Evolutionary conservation across 2,329 filamentous ascomycete species (phyloP).

Genomic region (Fusarium sp.): DNA sequence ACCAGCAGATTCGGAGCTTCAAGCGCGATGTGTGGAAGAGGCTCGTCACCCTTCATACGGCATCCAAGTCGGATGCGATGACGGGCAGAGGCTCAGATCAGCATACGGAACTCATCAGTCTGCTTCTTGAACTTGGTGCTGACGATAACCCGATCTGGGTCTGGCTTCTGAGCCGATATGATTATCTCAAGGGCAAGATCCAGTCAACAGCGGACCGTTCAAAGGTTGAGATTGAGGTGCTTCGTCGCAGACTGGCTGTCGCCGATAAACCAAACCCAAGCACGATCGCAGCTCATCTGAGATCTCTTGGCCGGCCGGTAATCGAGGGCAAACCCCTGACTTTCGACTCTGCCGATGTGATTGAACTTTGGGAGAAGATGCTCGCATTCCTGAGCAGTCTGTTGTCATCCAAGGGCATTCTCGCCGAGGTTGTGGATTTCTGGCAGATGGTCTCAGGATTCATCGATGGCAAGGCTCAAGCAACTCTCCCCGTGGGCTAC

Average conservation of each 20-base stretch:
- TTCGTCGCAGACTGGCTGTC: conserved; percentile 82
- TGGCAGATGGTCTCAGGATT: conserved; percentile 95
- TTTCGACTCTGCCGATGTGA: conserved; percentile 82
- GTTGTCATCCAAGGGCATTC: conserved; percentile 81
- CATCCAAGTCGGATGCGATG: conserved; percentile 60
- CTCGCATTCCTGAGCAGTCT: conserved; percentile 78
- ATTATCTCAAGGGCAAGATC: conserved; percentile 89
- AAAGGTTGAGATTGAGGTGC: conserved; percentile 90
- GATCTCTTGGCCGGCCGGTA: conserved; percentile 76
- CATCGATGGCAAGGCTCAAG: conserved; percentile 86
- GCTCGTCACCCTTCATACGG: conserved; percentile 75
- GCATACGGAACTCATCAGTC: conserved; percentile 89
- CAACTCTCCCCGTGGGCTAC: conserved; percentile 80
- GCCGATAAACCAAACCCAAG: conserved; percentile 77
- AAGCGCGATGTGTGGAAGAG: conserved; percentile 91
- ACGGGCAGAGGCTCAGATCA: conserved; percentile 76
- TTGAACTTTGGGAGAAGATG: conserved; percentile 95
- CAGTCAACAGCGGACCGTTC: conserved; percentile 83
- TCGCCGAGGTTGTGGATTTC: conserved; percentile 92
- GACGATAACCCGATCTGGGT: conserved; percentile 97
- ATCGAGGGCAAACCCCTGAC: conserved; percentile 70
- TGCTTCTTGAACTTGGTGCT: conserved; percentile 92
- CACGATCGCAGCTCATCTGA: conserved; percentile 79
- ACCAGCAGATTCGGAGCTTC: conserved; percentile 86
- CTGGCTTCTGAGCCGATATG: conserved; percentile 91